Percentiles rank a stretch among this genome's conserved stretches.
Evolutionary conservation across 2,329 filamentous ascomycete genomes (phyloP).

Genomic region (Diaporthe australafricana): DNA sequence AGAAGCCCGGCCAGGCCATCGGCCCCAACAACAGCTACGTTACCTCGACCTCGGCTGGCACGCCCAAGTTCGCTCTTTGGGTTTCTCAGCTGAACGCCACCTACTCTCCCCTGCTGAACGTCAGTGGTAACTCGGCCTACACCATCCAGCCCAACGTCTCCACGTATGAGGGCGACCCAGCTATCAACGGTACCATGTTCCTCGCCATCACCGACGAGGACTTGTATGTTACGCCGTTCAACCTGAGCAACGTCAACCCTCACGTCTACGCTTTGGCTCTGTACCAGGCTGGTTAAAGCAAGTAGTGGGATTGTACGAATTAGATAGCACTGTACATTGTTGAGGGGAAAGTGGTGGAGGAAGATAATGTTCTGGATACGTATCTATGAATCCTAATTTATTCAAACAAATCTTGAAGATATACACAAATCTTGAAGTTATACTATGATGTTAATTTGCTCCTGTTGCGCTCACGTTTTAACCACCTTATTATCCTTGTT

Average conservation of each 20-base stretch:
- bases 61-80: conserved; percentile 79
- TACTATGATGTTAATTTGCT: background rate
- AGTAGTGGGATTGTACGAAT: background rate
- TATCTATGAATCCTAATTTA: background rate
- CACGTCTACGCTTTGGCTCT: conserved; percentile 80
- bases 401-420: background rate
- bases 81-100: conserved; percentile 82
- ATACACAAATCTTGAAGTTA: too few relatives aligned
- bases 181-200: conserved; percentile 84
- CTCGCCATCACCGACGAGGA: conserved; percentile 79
- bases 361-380: background rate
- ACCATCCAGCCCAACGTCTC: conserved; percentile 79
- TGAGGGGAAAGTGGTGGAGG: background rate
- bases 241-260: conserved; percentile 78
- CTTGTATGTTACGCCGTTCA: conserved; percentile 79
- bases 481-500: too few relatives aligned
- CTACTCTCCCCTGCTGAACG: conserved; percentile 69
- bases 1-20: conserved; percentile 73
- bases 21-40: conserved; percentile 88
- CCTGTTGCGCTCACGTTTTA: too few relatives aligned
- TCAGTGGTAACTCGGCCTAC: conserved; percentile 66
- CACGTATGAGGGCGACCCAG: conserved; percentile 75
- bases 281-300: conserved; percentile 78
- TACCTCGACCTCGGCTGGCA: conserved; percentile 69
- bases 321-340: background rate